Base-by-base conservation (phyloP, 257 asterid genomes). In the Nicotiana paniculata region DNA sequence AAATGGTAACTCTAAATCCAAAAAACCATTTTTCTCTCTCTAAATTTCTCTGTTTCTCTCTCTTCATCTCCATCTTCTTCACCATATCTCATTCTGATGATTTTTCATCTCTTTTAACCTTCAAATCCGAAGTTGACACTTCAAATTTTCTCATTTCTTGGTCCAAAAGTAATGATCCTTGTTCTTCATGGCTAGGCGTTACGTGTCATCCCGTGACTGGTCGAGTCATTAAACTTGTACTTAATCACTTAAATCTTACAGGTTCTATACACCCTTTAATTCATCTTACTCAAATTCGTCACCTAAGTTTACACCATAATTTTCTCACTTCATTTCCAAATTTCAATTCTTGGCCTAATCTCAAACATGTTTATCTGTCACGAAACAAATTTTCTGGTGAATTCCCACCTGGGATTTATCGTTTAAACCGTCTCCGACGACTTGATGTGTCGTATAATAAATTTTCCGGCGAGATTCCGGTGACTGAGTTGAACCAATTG, bases 101-200 rank as follows among this genome's bases (percentile, higher is more conserved):
- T 72, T 46, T 76, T 12, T 16, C 79, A 62, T 10, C 83, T 13
- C 81, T 87, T 37, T 74, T 83, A 33, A 83, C 77, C 10, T 87
- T 87, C 84, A 87, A 85, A 51, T 53, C 85, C 9, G 12, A 26
- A 10, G 66, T 82, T 0, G 90, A 87, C 18, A n/a, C 84, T 4
- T 83, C 90, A 13, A 87, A 87, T 35, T 81, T 77, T 6, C 90
- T 87, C 2, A 0, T n/a, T 81, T 87, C 90, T 15, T 87, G 90
- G 90, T 79, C 80, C 24, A 51, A 48, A 39, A 70, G 15, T 75
- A 70, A 18, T 75, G 26, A 3, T 21, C 84, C 86, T 12, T 87
- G 90, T 33, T 51, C 86, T 69, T 72, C 86, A 77, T 87, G 90
- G 90, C 17, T 55, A 13, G 90, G 90, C 1, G 82, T 87, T 46